phyloP scores from a whole-genome alignment of 2,329 filamentous ascomycete species.

The Cladophialophora yegresii region DNA sequence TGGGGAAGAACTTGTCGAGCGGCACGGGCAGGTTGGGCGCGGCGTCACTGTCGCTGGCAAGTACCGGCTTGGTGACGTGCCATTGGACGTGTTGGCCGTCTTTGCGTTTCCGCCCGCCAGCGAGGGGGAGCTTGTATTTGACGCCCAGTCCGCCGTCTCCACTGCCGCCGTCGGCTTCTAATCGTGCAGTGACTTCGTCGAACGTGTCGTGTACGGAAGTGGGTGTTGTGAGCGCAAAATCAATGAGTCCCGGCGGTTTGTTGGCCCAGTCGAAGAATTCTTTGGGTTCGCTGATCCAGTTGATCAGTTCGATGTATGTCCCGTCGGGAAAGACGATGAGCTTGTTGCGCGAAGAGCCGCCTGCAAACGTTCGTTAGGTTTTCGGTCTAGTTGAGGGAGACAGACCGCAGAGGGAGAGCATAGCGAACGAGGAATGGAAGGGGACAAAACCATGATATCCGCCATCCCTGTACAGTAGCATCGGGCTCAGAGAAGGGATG shows the following conservation, averaged over 20 bases:
- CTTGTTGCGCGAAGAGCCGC: conserved; percentile 36
- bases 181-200: conserved; percentile 21
- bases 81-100: conserved; percentile 34
- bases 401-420: neutral
- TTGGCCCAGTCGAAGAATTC: conserved; percentile 35
- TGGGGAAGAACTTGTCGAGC: conserved; percentile 23
- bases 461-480: too few species aligned
- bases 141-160: conserved; percentile 32
- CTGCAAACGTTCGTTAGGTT: conserved; percentile 9
- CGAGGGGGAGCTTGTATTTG: conserved; percentile 25
- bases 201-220: conserved; percentile 31
- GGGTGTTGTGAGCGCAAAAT: conserved; percentile 36
- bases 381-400: neutral
- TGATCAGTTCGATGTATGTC: conserved; percentile 38
- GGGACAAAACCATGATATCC: neutral
- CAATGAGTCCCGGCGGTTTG: conserved; percentile 35
- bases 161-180: conserved; percentile 2
- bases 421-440: neutral
- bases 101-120: conserved; percentile 33
- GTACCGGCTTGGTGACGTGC: conserved; percentile 31
- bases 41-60: conserved; percentile 20
- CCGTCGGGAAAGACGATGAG: conserved; percentile 38
- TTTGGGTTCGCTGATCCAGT: conserved; percentile 33
- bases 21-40: conserved; percentile 22
- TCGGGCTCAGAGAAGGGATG: neutral